phyloP scores from a whole-genome alignment of 345 rosid species.

The Lenwebbia sp. region DNA sequence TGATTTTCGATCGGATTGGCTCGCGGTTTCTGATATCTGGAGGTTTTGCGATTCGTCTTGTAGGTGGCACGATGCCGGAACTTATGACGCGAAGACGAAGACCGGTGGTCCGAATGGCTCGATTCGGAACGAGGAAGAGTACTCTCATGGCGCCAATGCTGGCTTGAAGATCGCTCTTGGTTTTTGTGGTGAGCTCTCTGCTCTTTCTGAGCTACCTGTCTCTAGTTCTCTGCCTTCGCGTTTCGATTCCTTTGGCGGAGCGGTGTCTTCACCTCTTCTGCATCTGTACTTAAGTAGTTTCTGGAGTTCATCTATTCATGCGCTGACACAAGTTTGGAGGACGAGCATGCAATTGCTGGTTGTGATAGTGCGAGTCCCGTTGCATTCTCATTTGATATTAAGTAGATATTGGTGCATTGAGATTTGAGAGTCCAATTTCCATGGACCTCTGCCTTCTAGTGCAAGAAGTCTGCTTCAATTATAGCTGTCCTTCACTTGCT shows the following conservation, averaged over 20 bases:
- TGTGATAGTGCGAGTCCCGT: background rate
- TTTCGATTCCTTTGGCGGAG: background rate
- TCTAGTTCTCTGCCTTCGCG: background rate
- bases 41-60: background rate
- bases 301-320: background rate
- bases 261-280: background rate
- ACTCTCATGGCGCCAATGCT: slow-evolving; percentile 55
- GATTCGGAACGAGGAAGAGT: slow-evolving; percentile 78
- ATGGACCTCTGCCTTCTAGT: background rate
- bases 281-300: background rate
- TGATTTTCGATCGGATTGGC: background rate
- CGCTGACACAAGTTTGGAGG: background rate
- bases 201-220: background rate
- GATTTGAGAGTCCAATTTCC: background rate
- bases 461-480: background rate
- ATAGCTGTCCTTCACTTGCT: background rate
- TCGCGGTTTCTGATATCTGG: background rate
- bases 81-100: slow-evolving; percentile 65
- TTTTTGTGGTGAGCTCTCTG: slow-evolving; percentile 49
- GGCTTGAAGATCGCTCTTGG: slow-evolving; percentile 79
- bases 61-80: slow-evolving; percentile 98
- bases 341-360: background rate
- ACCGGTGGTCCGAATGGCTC: slow-evolving; percentile 95
- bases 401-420: background rate
- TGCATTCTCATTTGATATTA: background rate